These are phyloP conservation scores for Coprinopsis marcescibilis DNA, from an alignment of 768 basidiomycete species.

Conservation along the genomic window DNA sequence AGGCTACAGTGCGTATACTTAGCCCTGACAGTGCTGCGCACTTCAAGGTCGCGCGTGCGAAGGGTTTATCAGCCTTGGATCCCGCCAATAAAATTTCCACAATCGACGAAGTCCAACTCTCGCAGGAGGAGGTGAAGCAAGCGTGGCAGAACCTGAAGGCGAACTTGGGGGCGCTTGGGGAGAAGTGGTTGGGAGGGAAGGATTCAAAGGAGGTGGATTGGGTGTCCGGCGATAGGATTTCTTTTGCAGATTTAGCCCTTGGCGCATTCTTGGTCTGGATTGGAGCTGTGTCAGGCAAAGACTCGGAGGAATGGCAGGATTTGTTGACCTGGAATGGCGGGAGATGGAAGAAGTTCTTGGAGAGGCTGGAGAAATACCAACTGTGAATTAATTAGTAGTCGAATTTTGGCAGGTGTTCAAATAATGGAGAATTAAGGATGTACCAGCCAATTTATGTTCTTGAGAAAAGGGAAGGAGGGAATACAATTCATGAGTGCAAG, in stretches of 20 bases:
- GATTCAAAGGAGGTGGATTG: not conserved
- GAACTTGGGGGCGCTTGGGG: not conserved
- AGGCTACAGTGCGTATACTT: too few species aligned
- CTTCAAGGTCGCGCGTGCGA: not conserved
- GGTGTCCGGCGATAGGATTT: not conserved
- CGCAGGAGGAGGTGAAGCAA: not conserved
- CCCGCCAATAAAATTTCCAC: not conserved
- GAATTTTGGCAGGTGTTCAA: not conserved
- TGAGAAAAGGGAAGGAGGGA: too few species aligned
- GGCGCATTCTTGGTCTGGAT: conserved; percentile 5
- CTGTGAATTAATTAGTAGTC: not conserved
- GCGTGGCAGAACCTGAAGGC: not conserved
- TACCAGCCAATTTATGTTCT: too few species aligned
- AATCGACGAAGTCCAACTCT: not conserved
- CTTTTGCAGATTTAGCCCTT: not conserved
- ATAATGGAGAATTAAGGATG: too few species aligned
- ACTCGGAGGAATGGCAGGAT: conserved; percentile 18
- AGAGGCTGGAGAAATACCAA: conserved; percentile 13
- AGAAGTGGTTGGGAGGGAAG: not conserved
- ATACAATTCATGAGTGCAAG: too few species aligned
- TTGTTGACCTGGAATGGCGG: conserved; percentile 17
- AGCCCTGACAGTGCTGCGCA: not conserved
- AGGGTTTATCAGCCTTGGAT: not conserved
- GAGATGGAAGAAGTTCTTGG: conserved; percentile 13
- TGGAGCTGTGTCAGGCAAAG: conserved; percentile 13